Evolutionary conservation across 805 yeast genomes (phyloP), one percentile per base, ranked within the genome.

Genomic region (Starmerella khaoyaiensis): DNA sequence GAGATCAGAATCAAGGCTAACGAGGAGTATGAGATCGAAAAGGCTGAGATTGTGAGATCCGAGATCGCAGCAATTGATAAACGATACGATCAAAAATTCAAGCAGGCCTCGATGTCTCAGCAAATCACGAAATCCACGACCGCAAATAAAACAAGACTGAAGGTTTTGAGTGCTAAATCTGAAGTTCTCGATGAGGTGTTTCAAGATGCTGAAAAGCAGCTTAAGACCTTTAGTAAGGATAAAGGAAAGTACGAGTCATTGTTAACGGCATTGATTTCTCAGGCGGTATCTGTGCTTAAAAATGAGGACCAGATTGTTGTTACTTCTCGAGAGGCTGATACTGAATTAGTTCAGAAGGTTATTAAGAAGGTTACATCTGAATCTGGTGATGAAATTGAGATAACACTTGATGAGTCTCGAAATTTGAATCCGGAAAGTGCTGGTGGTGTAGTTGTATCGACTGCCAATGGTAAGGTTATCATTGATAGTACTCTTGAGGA

Each of bases 1-100:
- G 99, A 90, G 63, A 84, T 90, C 57, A 76, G 71, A 59, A 69
- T 90, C 54, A 93, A 90, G 67, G 95, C 97, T 30, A 94, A 93
- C 59, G 98, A 90, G 63, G 99, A 90, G 65, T 90, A 87, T 59
- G 97, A 90, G 63, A 86, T 90, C 54, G 98, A 90, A 60, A 90
- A 90, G 69, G 87, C 95, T 17, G 75, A 83, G 40, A 76, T 90
- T 55, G 97, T 90, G 41, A 81, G 97, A 56, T 71, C 83, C 11
- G 98, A 90, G 63, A 79, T 79, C 39, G 77, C 90, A 35, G 74
- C 86, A 36, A 83, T 90, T 50, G 98, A 90, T 59, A 64, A 76
- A 15, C 64, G 71, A 27, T 82, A 76, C 58, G 86, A 79, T 46
- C 75, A 72, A 51, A 83, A 81, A 58, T 70, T 80, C 64, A 87